Evolutionary conservation across 345 rosid genomes (phyloP), one percentile per base, ranked within the genome.

Genomic region (Gynandropsis gynandra): DNA sequence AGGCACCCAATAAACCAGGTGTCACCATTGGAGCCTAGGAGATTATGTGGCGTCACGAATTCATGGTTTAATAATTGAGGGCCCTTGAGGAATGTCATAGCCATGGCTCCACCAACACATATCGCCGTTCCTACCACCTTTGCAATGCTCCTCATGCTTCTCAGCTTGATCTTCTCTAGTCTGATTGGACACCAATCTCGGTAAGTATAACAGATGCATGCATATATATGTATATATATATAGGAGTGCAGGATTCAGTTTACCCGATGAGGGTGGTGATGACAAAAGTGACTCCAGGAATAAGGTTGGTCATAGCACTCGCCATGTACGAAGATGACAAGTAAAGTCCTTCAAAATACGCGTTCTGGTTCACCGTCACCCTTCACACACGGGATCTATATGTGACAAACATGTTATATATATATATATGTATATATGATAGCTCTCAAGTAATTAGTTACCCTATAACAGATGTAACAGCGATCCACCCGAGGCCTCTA

Each of bases 31-130:
- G 68, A 18, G n/a, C n/a, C n/a, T n/a, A n/a, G n/a, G n/a, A n/a
- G n/a, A n/a, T n/a, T n/a, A n/a, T n/a, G n/a, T n/a, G n/a, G n/a
- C n/a, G n/a, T n/a, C n/a, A n/a, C n/a, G n/a, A n/a, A n/a, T n/a
- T n/a, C n/a, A n/a, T n/a, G n/a, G 58, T 76, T 71, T 16, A 80
- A 58, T 31, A 78, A 43, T 56, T 65, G 74, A 4, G 83, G 72
- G 0, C 81, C 87, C 63, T 76, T 76, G 11, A 80, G 69, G 45
- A 80, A 49, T 11, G 85, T 73, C 87, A 80, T 74, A 31, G 70
- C 57, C 62, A 80, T 71, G 47, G 92, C 87, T 74, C 87, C 87
- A 11, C 76, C 50, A 0, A 78, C 82, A 54, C 92, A 82, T n/a
- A 79, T n/a, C 18, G 64, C 49, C 4, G 95, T 88, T 27, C 92